phyloP scores from a whole-genome alignment of 2,329 filamentous ascomycete species.

The Ustulina deusta region DNA sequence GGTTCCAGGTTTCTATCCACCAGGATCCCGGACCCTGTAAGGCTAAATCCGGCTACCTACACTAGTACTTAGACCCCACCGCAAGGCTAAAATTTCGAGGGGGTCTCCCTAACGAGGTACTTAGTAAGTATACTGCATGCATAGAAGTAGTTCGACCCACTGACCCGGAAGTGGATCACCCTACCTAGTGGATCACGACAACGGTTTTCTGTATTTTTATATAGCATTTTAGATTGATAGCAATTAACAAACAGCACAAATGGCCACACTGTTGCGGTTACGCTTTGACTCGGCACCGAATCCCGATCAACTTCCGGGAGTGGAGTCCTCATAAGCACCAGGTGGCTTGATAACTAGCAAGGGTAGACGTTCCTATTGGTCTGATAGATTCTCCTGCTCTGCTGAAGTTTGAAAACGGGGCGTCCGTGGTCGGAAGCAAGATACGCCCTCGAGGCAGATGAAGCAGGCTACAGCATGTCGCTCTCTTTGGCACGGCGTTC shows the following conservation, averaged over 20 bases:
- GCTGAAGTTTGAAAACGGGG: not conserved
- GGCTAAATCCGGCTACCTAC: no score
- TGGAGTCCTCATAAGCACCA: not conserved
- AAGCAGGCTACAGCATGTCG: not conserved
- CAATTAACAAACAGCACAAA: not conserved
- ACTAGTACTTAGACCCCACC: no score
- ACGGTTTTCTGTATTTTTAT: no score
- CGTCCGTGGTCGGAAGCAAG: not conserved
- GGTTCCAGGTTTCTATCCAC: no score
- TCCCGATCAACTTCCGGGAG: not conserved
- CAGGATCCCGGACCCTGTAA: no score
- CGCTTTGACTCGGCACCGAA: constrained; percentile 6
- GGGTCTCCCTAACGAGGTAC: no score
- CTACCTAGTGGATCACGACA: no score
- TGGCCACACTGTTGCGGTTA: not conserved
- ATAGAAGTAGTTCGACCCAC: no score
- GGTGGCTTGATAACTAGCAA: not conserved
- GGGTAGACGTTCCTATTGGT: not conserved
- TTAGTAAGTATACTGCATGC: no score
- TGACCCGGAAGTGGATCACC: no score
- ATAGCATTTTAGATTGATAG: no score
- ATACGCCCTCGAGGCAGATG: not conserved
- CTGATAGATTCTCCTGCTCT: not conserved
- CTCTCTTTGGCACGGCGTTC: not conserved
- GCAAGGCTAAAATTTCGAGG: no score